Conservation (phyloP, 805 yeast species). For the Yamadazyma phyllophila region DNA sequence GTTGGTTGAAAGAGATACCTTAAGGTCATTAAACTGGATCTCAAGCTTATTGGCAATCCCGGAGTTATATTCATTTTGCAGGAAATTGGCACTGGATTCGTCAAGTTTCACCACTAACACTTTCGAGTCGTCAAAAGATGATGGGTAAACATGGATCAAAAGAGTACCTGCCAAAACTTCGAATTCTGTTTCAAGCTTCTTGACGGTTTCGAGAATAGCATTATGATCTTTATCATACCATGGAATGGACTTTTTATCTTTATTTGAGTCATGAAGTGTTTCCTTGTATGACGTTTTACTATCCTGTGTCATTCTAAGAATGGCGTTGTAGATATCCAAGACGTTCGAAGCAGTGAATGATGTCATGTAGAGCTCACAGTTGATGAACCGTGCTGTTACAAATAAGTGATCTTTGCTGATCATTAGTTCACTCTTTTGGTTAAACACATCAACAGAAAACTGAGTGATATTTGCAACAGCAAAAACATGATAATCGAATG, state of each 20-base stretch:
- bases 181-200: conserved; percentile 62
- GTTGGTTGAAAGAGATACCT: conserved; percentile 65
- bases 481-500: conserved; percentile 86
- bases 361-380: conserved; percentile 65
- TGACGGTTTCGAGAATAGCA: conserved; percentile 30
- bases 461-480: conserved; percentile 55
- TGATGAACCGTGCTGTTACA: conserved; percentile 48
- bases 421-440: conserved; percentile 56
- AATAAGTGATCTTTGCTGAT: conserved; percentile 59
- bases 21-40: conserved; percentile 59
- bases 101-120: conserved; percentile 65
- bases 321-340: conserved; percentile 70
- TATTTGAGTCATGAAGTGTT: conserved; percentile 59
- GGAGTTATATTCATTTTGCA: conserved; percentile 45
- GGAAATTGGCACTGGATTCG: conserved; percentile 50
- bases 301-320: conserved; percentile 70
- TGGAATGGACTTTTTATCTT: background rate
- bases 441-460: conserved; percentile 57
- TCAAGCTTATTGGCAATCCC: conserved; percentile 56
- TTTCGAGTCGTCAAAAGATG: conserved; percentile 72
- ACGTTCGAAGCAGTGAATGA: conserved; percentile 84
- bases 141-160: conserved; percentile 73
- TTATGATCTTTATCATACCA: conserved; percentile 9
- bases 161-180: conserved; percentile 58
- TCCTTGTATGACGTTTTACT: conserved; percentile 71